Percentiles rank a stretch among this genome's conserved stretches.
Evolutionary conservation across 1,284 basidiomycete species (phyloP).

Genomic region (Naganishia liquefaciens): DNA sequence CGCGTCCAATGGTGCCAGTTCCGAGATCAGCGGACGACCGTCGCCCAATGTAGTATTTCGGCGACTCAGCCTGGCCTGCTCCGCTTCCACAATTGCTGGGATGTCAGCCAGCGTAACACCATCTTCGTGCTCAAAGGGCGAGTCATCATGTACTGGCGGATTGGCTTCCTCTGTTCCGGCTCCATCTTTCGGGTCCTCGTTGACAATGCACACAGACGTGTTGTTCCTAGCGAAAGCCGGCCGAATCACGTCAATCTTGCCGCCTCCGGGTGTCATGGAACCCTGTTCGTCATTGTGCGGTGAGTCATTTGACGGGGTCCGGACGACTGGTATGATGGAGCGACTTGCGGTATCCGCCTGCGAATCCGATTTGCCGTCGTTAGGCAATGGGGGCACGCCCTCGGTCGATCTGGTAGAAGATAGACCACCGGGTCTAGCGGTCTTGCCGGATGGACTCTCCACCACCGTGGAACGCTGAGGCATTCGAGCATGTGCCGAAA

Average conservation of each 20-base stretch:
- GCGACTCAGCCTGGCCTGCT: constrained; percentile 82
- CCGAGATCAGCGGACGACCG: constrained; percentile 75
- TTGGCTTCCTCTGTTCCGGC: constrained; percentile 33
- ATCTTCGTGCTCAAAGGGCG: constrained; percentile 56
- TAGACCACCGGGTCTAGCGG: constrained; percentile 55
- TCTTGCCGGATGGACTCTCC: constrained; percentile 88
- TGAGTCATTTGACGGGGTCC: neutral
- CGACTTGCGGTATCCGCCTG: constrained; percentile 10
- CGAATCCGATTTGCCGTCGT: constrained; percentile 15
- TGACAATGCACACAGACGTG: constrained; percentile 84
- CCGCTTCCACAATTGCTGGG: constrained; percentile 85
- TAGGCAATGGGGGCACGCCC: constrained; percentile 18
- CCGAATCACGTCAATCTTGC: constrained; percentile 59
- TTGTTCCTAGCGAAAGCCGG: constrained; percentile 77
- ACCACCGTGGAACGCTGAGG: constrained; percentile 94
- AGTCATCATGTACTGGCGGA: constrained; percentile 35
- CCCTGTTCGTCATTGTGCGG: neutral
- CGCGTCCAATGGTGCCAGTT: constrained; percentile 79
- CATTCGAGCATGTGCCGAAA: constrained; percentile 79
- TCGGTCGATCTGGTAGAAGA: constrained; percentile 18
- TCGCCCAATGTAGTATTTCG: constrained; percentile 73
- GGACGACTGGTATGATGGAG: neutral
- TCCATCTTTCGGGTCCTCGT: constrained; percentile 67
- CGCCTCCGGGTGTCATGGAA: constrained; percentile 1
- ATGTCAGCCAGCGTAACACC: constrained; percentile 97